Percentiles rank a stretch among this genome's conserved stretches.
These are phyloP conservation scores for Boletus calvinii DNA, from an alignment of 1,284 basidiomycete genomes.

Conservation along the genomic window DNA sequence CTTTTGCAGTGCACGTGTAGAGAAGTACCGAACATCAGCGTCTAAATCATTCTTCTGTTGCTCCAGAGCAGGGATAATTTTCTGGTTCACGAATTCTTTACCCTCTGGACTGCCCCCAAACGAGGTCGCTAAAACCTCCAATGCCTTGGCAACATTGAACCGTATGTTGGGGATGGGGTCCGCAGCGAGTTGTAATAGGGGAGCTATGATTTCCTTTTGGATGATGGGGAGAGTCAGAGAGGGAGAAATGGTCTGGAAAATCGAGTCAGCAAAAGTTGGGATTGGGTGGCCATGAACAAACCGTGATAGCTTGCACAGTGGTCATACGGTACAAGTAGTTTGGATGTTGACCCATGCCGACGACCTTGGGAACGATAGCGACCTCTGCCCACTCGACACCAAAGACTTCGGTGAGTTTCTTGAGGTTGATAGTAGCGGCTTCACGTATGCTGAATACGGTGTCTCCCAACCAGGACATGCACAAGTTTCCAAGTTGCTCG, in stretches of 20 bases:
- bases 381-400: constrained; percentile 97
- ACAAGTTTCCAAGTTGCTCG: constrained; percentile 93
- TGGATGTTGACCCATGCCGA: constrained; percentile 96
- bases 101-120: constrained; percentile 72
- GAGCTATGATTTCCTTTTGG: constrained; percentile 82
- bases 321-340: constrained; percentile 99
- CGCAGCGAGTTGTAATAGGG: constrained; percentile 79
- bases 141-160: constrained; percentile 96
- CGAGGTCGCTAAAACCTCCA: constrained; percentile 82
- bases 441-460: constrained; percentile 98
- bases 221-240: constrained; percentile 89
- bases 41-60: constrained; percentile 89
- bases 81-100: constrained; percentile 67
- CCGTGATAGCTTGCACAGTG: constrained; percentile 97
- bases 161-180: constrained; percentile 99
- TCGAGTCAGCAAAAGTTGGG: constrained; percentile 11
- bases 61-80: constrained; percentile 82
- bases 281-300: constrained; percentile 41
- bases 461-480: constrained; percentile 99
- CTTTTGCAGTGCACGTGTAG: constrained; percentile 69
- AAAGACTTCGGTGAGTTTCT: constrained; percentile 98
- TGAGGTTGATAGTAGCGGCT: constrained; percentile 95
- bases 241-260: constrained; percentile 84
- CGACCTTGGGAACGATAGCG: constrained; percentile 96
- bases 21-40: constrained; percentile 93